Evolutionary conservation across 768 basidiomycete genomes (phyloP).

Genomic region (Termitomyces sp.): DNA sequence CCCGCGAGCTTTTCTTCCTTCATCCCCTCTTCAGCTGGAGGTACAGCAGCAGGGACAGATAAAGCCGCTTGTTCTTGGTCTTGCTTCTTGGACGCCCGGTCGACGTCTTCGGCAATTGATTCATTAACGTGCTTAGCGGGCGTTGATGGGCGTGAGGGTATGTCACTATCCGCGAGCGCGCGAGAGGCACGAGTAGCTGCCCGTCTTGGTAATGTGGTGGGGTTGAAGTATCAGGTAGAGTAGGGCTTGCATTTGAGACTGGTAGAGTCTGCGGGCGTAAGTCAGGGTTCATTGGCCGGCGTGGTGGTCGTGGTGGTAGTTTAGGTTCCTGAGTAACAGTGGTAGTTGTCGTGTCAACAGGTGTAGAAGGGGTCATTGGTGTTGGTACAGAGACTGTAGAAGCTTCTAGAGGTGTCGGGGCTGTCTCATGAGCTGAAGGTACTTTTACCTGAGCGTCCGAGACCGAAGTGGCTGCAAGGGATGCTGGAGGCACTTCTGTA

Average conservation of each 20-base stretch:
- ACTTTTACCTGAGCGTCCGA: neutral
- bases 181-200: constrained; percentile 51
- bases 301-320: constrained; percentile 15
- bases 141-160: constrained; percentile 26
- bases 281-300: constrained; percentile 28
- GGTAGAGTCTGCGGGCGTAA: constrained; percentile 39
- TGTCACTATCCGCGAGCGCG: constrained; percentile 17
- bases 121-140: constrained; percentile 3
- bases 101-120: neutral
- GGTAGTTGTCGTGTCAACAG: neutral
- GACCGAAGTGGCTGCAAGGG: neutral
- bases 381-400: neutral
- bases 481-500: neutral
- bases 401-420: neutral
- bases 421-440: neutral
- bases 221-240: constrained; percentile 18
- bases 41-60: neutral
- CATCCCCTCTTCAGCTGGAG: neutral
- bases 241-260: constrained; percentile 2
- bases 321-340: constrained; percentile 5
- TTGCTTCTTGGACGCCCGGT: neutral
- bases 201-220: constrained; percentile 60
- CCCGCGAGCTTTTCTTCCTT: neutral
- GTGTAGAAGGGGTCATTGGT: neutral
- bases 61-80: neutral